Conservation (phyloP, 495 filamentous ascomycete species). For the Penicillium subrubescens region DNA sequence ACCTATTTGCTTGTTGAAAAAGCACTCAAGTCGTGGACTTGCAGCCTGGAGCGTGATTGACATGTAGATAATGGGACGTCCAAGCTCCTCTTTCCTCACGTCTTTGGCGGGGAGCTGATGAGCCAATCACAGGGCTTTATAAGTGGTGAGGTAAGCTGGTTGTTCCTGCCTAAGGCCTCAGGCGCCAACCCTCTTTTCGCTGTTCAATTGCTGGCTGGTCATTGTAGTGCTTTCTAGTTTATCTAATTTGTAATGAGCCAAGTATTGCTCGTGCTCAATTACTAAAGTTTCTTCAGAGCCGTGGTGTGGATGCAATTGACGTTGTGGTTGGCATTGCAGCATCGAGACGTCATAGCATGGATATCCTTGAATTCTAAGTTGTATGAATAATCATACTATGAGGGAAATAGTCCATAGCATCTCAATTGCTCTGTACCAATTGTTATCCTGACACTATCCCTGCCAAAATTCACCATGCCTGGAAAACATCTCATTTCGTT, state of each 20-base stretch:
- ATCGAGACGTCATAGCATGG: slow-evolving; percentile 36
- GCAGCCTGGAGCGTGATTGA: neutral
- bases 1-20: neutral
- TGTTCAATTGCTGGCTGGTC: neutral
- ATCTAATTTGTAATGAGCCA: neutral
- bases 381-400: neutral
- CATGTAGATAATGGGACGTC: neutral
- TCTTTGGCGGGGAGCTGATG: neutral
- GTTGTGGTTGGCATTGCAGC: slow-evolving; percentile 28
- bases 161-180: neutral
- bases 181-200: neutral
- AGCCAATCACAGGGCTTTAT: neutral
- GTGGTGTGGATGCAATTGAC: neutral
- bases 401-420: neutral
- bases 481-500: neutral
- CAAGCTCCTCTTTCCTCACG: neutral
- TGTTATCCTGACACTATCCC: neutral
- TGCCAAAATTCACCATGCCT: neutral
- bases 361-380: neutral
- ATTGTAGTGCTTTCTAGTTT: neutral
- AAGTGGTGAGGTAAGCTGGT: neutral
- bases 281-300: neutral
- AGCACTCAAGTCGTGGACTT: neutral
- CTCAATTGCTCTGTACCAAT: neutral
- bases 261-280: too few relatives aligned